Evolutionary conservation across 441 rosid genomes (phyloP), one percentile per base, ranked within the genome.

Genomic region (Aleurites moluccanus): DNA sequence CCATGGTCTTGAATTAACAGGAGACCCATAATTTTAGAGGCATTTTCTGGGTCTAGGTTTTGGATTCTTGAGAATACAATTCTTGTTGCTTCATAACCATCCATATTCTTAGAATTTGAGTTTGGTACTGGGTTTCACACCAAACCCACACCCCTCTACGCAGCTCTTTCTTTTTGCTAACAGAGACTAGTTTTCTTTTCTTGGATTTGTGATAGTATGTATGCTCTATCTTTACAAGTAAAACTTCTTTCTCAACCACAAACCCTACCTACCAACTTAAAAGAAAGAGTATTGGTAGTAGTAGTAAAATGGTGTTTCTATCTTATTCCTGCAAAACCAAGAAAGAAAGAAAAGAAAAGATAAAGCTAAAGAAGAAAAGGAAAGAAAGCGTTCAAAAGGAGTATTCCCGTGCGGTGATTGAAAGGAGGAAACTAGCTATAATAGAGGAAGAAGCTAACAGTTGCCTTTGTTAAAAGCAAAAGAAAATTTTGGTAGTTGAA

Each of bases 21-120:
- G 56, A 88, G 81, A 68, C 98, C 97, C 95, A 94, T 92, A 85
- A 94, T 94, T 86, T 90, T 94, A 57, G 97, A 92, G 14, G 97
- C 97, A 87, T 90, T 94, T 42, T 94, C 99, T 38, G 93, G 94
- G 80, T 94, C 99, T 69, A 89, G 63, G 68, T 69, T 80, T 71
- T 92, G 96, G 85, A 94, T 92, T 83, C 97, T 83, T 15, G 97
- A 92, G 77, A 90, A 88, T 30, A 94, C 96, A 71, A 82, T 82
- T 77, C 91, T 87, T 27, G 96, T 90, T 77, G 98, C 97, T 88
- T 94, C 99, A 73, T 87, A 92, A 35, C 85, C 85, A 88, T 94
- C 98, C 99, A 94, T 94, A 38, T 6, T 23, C 14, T 10, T 44
- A 47, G 49, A 60, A 64, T 20, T 13, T n/a, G 67, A 61, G 69